Conservation (phyloP, 2,329 filamentous ascomycete species). For the Arthrinium phaeospermum region DNA sequence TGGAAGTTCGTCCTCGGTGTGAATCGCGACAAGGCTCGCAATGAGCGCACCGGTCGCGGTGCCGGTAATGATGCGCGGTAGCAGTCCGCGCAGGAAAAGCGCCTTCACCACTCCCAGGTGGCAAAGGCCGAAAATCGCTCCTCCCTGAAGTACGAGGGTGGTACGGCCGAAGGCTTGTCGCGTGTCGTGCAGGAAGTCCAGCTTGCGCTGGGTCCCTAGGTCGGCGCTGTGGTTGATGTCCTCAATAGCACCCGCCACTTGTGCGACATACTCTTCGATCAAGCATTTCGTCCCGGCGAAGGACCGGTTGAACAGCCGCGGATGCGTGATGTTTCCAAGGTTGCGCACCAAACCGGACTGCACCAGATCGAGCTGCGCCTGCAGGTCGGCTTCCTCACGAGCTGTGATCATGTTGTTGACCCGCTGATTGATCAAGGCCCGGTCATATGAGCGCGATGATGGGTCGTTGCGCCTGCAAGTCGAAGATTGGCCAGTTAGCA, state of each 20-base stretch:
- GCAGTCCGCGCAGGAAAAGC: conserved; percentile 76
- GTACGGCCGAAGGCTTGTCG: conserved; percentile 87
- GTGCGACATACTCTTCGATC: conserved; percentile 88
- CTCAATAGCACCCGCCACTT: conserved; percentile 81
- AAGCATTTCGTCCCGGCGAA: conserved; percentile 89
- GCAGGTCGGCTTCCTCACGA: conserved; percentile 73
- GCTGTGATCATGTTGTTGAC: conserved; percentile 73
- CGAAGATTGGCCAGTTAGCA: neutral
- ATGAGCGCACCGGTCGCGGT: conserved; percentile 91
- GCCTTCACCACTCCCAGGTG: conserved; percentile 92
- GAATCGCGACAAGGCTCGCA: conserved; percentile 84
- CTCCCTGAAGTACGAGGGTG: conserved; percentile 85
- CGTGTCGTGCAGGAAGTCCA: conserved; percentile 86
- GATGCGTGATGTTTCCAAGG: conserved; percentile 86
- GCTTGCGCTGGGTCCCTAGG: conserved; percentile 69
- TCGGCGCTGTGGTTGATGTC: conserved; percentile 63
- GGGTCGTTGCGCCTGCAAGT: conserved; percentile 76
- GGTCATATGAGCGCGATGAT: conserved; percentile 83
- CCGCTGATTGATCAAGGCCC: conserved; percentile 79
- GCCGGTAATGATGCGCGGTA: conserved; percentile 90
- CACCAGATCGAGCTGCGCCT: conserved; percentile 78
- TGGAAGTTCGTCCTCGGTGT: conserved; percentile 84
- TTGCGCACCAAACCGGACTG: conserved; percentile 83
- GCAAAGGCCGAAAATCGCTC: conserved; percentile 88
- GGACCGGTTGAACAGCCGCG: conserved; percentile 81